Conservation (phyloP, 2,329 filamentous ascomycete species). For the Fusarium redolens region DNA sequence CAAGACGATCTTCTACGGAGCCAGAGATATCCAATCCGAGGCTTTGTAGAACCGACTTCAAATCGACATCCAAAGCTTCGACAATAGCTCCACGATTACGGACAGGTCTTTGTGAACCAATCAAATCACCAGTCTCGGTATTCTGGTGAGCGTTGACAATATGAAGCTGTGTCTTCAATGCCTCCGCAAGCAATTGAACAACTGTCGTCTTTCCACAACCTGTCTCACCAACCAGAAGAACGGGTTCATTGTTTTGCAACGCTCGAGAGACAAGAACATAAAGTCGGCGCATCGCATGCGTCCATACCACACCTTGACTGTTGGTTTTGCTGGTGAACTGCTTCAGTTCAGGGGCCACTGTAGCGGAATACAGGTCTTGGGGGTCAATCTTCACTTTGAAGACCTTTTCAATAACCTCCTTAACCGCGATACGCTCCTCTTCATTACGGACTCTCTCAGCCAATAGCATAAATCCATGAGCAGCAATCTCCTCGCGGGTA, state of each 20-base stretch:
- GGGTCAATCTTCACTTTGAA: constrained; percentile 89
- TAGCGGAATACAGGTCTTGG: constrained; percentile 75
- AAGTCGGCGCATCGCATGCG: constrained; percentile 89
- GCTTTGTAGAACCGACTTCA: constrained; percentile 60
- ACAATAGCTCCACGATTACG: constrained; percentile 83
- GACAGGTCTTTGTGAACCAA: constrained; percentile 92
- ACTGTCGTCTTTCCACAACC: constrained; percentile 98
- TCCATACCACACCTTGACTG: constrained; percentile 85
- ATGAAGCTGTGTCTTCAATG: constrained; percentile 78
- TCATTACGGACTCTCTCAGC: constrained; percentile 93
- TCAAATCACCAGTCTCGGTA: constrained; percentile 95
- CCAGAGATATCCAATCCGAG: constrained; percentile 55
- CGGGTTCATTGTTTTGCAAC: constrained; percentile 89
- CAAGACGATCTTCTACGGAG: constrained; percentile 66
- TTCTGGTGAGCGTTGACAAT: constrained; percentile 99
- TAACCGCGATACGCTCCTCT: constrained; percentile 87
- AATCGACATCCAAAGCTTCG: constrained; percentile 71
- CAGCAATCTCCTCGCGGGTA: constrained; percentile 86
- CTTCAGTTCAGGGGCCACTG: constrained; percentile 66
- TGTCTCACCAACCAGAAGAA: constrained; percentile 94
- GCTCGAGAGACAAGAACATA: constrained; percentile 91
- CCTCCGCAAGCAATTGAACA: constrained; percentile 89
- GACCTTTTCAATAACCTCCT: constrained; percentile 86
- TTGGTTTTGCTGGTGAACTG: constrained; percentile 60
- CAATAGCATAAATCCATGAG: constrained; percentile 95